Evolutionary conservation across 768 basidiomycete genomes (phyloP), one percentile per base, ranked within the genome.

Genomic region (Serendipita indica): DNA sequence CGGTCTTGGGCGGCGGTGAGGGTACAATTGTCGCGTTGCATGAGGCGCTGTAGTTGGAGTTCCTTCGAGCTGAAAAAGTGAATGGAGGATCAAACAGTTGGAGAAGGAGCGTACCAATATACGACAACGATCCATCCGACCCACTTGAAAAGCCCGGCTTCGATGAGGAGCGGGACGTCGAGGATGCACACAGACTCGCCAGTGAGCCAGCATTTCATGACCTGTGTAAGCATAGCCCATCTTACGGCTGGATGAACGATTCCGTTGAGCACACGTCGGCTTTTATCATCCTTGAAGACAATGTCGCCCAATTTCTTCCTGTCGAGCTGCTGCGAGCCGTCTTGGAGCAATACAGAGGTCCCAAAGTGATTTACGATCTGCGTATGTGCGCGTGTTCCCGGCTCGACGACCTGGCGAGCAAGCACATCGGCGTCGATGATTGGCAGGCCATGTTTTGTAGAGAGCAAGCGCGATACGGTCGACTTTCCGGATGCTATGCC

Each of bases 401-500:
- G 92, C 61, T 80, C 77, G 59, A 97, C 86, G 59, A 87, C 91
- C 64, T 82, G 72, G 35, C 92, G 84, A 2, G 93, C 89, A 54
- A 98, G 76, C 14, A 88, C 62, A 74, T 98, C 94, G 1, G 94
- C 92, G 67, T 99, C 96, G 64, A 98, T 78, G 64, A 98, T 73
- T n/a, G 90, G 88, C 30, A 98, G 72, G 30, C 69, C 65, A 63
- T 82, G 82, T 0, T 75, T 72, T 57, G 77, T 76, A 10, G 49
- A 54, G 33, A 98, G 74, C 39, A 92, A 74, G 4, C 72, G 70
- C 0, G 92, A 89, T 10, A 92, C 96, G 12, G 91, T 87, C 0
- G 93, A 96, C 72, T 99, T 99, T 57, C 94, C 92, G 4, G 91
- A 92, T 20, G 92, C 89, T 60, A 99, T 97, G 1, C 93, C 90